Conservation (phyloP, 2,329 filamentous ascomycete species). For the Emmonsia crescens region DNA sequence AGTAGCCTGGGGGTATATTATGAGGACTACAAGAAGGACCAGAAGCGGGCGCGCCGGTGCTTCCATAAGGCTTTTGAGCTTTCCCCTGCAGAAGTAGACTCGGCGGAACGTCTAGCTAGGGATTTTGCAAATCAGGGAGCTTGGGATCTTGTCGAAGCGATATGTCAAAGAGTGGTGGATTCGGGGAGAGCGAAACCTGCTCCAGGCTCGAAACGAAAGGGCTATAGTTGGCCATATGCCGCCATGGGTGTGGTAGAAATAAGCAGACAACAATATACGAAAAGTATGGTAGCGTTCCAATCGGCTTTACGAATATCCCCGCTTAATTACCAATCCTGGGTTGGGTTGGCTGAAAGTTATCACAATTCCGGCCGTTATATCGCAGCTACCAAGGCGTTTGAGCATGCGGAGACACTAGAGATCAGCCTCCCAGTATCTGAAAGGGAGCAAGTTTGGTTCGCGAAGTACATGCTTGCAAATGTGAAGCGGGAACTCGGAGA, state of each 20-base stretch:
- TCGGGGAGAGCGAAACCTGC: constrained; percentile 87
- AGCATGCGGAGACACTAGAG: constrained; percentile 70
- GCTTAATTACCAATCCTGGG: constrained; percentile 87
- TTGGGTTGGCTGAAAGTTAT: constrained; percentile 94
- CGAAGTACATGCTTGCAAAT: constrained; percentile 92
- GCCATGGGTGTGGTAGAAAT: constrained; percentile 88
- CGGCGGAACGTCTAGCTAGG: constrained; percentile 75
- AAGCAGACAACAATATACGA: constrained; percentile 82
- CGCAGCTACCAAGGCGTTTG: constrained; percentile 84
- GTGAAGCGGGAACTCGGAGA: constrained; percentile 88
- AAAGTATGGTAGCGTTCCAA: constrained; percentile 86
- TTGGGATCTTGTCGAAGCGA: constrained; percentile 92
- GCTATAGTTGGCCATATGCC: constrained; percentile 91
- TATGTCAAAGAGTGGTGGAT: constrained; percentile 81
- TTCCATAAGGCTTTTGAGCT: constrained; percentile 95
- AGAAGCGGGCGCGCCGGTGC: constrained; percentile 74
- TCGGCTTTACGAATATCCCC: constrained; percentile 74
- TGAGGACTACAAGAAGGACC: constrained; percentile 79
- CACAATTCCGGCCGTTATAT: constrained; percentile 87
- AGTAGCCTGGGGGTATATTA: constrained; percentile 87
- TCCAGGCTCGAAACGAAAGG: constrained; percentile 85
- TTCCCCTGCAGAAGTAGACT: constrained; percentile 72
- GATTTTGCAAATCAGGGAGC: constrained; percentile 83
- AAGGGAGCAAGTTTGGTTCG: constrained; percentile 75
- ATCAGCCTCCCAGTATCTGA: constrained; percentile 45